phyloP scores from a whole-genome alignment of 2,329 filamentous ascomycete genomes.

The Aspergillus quadricinctus region DNA sequence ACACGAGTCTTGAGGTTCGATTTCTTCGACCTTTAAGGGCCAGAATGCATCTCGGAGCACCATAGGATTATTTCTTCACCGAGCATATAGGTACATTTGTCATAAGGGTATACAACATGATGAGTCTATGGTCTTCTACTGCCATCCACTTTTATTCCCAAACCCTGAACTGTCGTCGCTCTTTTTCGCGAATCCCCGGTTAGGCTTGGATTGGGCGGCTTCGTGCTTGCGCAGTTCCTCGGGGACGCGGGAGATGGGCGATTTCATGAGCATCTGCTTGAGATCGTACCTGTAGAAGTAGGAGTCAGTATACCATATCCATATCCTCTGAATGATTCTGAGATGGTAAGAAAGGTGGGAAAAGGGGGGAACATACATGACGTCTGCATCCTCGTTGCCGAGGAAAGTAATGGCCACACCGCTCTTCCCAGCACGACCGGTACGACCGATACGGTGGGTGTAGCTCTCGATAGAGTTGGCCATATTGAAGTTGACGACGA shows the following conservation, averaged over 20 bases:
- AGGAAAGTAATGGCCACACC: slow-evolving; percentile 96
- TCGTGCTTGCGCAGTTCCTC: slow-evolving; percentile 89
- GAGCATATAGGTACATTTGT: neutral
- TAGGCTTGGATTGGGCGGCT: slow-evolving; percentile 78
- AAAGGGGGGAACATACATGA: slow-evolving; percentile 57
- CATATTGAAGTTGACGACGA: slow-evolving; percentile 99
- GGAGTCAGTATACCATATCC: slow-evolving; percentile 15
- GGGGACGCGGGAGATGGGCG: slow-evolving; percentile 78
- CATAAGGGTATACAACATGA: neutral
- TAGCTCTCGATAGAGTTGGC: slow-evolving; percentile 87
- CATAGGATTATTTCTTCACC: neutral
- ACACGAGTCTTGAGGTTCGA: too few relatives aligned
- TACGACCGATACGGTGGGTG: slow-evolving; percentile 93
- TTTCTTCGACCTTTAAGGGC: too few relatives aligned
- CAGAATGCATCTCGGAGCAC: neutral
- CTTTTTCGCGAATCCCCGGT: slow-evolving; percentile 42
- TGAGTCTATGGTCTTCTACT: neutral
- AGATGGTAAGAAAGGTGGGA: neutral
- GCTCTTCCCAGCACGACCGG: slow-evolving; percentile 93
- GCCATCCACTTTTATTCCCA: slow-evolving; percentile 35
- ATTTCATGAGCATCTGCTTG: slow-evolving; percentile 93
- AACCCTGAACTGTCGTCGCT: slow-evolving; percentile 42
- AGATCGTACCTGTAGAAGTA: slow-evolving; percentile 62
- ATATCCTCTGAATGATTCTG: neutral
- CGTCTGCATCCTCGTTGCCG: slow-evolving; percentile 82